Conservation (phyloP, 1,139 yeast species). For the Tardiomyces blankii region DNA sequence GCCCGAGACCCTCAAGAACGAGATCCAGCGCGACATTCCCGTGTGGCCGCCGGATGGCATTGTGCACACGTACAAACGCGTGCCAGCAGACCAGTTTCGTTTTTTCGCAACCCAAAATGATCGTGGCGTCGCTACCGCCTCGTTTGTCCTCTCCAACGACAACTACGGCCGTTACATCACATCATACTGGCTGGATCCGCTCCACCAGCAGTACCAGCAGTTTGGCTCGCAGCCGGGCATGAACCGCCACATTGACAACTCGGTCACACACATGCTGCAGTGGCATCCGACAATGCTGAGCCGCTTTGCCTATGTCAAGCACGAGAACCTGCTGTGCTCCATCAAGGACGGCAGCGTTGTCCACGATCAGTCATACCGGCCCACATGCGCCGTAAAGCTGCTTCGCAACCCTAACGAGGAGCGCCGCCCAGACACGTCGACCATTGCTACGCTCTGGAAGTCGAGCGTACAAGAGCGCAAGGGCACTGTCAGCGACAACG, state of each 20-base stretch:
- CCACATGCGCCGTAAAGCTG: slow-evolving; percentile 16
- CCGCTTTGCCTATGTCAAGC: slow-evolving; percentile 24
- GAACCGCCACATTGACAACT: slow-evolving; percentile 24
- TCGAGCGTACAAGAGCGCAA: neutral
- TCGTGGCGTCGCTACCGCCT: slow-evolving; percentile 50
- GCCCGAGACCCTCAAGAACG: slow-evolving; percentile 44
- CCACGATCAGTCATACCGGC: slow-evolving; percentile 12
- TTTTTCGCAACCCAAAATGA: slow-evolving; percentile 58
- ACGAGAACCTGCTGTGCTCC: slow-evolving; percentile 7
- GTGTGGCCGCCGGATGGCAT: slow-evolving; percentile 37
- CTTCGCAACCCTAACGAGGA: slow-evolving; percentile 15
- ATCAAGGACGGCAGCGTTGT: slow-evolving; percentile 15
- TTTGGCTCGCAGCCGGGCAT: slow-evolving; percentile 51
- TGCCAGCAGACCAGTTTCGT: slow-evolving; percentile 42
- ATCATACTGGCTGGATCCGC: slow-evolving; percentile 60
- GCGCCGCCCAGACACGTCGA: slow-evolving; percentile 9
- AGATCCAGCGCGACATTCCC: slow-evolving; percentile 56
- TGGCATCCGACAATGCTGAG: slow-evolving; percentile 84
- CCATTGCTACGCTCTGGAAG: slow-evolving; percentile 11
- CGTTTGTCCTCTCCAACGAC: slow-evolving; percentile 58
- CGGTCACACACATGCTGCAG: slow-evolving; percentile 67
- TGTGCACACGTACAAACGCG: slow-evolving; percentile 60
- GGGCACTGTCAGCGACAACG: neutral
- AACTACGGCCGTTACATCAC: slow-evolving; percentile 48
- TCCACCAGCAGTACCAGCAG: slow-evolving; percentile 53